Conservation (phyloP, 2,329 filamentous ascomycete species). For the Stenocarpella maydis region DNA sequence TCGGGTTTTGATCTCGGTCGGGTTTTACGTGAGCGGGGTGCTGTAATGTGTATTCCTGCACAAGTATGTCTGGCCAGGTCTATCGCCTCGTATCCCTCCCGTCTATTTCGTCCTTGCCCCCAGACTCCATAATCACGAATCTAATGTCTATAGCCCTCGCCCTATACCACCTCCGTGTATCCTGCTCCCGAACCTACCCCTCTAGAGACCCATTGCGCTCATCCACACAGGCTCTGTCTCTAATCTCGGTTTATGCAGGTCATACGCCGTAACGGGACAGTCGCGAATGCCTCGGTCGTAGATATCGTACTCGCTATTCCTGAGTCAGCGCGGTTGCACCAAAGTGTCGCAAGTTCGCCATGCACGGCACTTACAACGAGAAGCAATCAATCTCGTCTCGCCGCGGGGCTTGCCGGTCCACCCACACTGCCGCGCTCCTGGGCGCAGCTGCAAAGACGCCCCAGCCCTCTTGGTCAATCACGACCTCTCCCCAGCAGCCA, state of each 20-base stretch:
- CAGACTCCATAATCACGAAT: conserved; percentile 17
- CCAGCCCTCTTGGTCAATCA: conserved; percentile 66
- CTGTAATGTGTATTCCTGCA: not conserved
- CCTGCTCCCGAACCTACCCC: not conserved
- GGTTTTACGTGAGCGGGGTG: too few relatives aligned
- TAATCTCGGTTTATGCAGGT: conserved; percentile 23
- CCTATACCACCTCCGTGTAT: not conserved
- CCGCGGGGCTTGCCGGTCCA: conserved; percentile 47
- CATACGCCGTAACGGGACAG: conserved; percentile 24
- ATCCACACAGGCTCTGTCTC: conserved; percentile 35
- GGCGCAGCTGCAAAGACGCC: conserved; percentile 63
- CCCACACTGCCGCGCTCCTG: conserved; percentile 69
- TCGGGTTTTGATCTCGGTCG: not conserved
- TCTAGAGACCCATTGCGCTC: conserved; percentile 22
- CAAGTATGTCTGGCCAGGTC: not conserved
- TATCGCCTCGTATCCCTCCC: not conserved
- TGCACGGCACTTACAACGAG: conserved; percentile 18
- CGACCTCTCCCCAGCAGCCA: conserved; percentile 61
- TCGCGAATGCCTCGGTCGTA: conserved; percentile 11
- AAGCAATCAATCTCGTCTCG: conserved; percentile 25
- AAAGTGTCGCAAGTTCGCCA: not conserved
- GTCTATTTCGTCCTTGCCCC: conserved; percentile 1
- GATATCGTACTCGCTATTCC: conserved; percentile 26
- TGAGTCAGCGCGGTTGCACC: not conserved
- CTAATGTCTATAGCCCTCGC: not conserved